These are phyloP conservation scores for Tetrastigma voinierianum DNA, from an alignment of 164 flowering plant genomes.

Conservation along the genomic window DNA sequence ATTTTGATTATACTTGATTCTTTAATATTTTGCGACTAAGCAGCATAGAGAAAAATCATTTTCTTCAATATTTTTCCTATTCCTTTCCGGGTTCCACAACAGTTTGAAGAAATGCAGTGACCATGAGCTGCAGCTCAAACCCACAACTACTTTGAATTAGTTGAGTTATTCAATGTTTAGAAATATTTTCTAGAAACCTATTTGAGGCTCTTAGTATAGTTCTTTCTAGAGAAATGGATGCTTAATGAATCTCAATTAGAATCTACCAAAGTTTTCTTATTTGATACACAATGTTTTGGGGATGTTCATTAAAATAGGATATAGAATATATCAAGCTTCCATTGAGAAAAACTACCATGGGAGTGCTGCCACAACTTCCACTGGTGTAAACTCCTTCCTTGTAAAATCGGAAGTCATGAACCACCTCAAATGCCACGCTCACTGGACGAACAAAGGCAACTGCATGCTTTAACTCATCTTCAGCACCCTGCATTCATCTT, in stretches of 20 bases:
- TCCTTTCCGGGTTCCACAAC: too few species aligned
- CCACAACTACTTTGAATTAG: not conserved
- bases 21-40: too few species aligned
- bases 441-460: constrained; percentile 86
- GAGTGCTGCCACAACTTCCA: constrained; percentile 61
- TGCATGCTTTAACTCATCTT: constrained; percentile 93
- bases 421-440: constrained; percentile 88
- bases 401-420: constrained; percentile 67
- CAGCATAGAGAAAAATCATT: too few species aligned
- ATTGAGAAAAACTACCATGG: constrained; percentile 59
- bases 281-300: not conserved
- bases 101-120: not conserved
- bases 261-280: not conserved
- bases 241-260: not conserved
- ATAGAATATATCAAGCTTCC: not conserved
- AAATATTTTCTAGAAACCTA: not conserved
- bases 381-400: constrained; percentile 84
- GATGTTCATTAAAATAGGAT: not conserved
- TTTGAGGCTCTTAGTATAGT: not conserved
- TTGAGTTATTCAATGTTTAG: not conserved
- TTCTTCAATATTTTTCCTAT: too few species aligned
- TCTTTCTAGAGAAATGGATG: not conserved
- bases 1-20: too few species aligned
- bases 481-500: constrained; percentile 73
- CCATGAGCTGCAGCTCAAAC: not conserved